Conservation (phyloP, 352 stramenopile genomes). For the Phytopythium kandeliae region DNA sequence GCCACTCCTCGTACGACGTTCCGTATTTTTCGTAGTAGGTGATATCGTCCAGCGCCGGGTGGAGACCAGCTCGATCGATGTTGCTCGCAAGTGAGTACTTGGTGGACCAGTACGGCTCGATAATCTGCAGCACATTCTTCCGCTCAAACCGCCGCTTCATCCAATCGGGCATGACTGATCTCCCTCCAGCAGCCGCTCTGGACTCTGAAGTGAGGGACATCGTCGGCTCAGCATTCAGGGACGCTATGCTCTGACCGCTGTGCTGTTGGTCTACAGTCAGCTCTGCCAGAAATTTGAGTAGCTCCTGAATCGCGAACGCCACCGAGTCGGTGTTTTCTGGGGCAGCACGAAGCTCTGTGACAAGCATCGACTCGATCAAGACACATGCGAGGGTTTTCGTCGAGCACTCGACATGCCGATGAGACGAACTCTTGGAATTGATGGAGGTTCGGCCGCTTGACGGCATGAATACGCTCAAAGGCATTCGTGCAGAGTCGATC, state of each 20-base stretch:
- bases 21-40: constrained; percentile 77
- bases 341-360: constrained; percentile 79
- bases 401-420: constrained; percentile 46
- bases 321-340: constrained; percentile 79
- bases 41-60: constrained; percentile 25
- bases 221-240: constrained; percentile 5
- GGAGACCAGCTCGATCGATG: constrained; percentile 13
- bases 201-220: background rate
- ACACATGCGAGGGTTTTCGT: constrained; percentile 79
- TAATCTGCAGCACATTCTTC: constrained; percentile 81
- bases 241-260: constrained; percentile 43
- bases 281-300: constrained; percentile 77
- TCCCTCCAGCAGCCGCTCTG: background rate
- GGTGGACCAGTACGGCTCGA: constrained; percentile 88
- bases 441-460: constrained; percentile 12
- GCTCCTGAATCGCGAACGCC: constrained; percentile 81
- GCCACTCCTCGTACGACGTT: constrained; percentile 77
- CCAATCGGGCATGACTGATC: constrained; percentile 64
- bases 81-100: constrained; percentile 52
- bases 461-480: constrained; percentile 56
- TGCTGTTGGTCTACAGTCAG: constrained; percentile 71
- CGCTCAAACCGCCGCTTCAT: constrained; percentile 81
- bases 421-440: constrained; percentile 9
- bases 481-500: constrained; percentile 75
- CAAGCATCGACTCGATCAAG: constrained; percentile 77